Evolutionary conservation across 306 rosid genomes (phyloP).

Genomic region (Quercus agrifolia): DNA sequence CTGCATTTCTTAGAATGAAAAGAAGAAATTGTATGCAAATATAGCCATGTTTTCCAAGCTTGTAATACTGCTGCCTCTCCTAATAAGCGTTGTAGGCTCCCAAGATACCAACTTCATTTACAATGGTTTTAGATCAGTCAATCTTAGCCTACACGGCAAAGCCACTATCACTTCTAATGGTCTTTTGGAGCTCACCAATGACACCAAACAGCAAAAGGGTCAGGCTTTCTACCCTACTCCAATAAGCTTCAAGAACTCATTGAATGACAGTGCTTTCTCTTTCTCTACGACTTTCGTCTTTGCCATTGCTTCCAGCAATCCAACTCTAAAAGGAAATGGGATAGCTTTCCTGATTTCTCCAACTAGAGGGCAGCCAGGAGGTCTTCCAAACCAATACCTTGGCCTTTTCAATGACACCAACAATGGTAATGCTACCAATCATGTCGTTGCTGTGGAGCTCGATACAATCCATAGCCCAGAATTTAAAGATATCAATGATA

Average conservation of each 20-base stretch:
- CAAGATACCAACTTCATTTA: no score
- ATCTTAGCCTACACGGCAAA: conserved; percentile 44
- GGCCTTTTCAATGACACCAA: conserved; percentile 49
- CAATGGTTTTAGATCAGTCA: conserved; percentile 20
- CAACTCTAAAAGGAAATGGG: conserved; percentile 49
- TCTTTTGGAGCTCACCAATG: conserved; percentile 54
- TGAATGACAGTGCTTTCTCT: conserved; percentile 21
- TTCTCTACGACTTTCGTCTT: conserved; percentile 64
- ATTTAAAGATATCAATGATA: conserved; percentile 41
- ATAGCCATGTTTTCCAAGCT: no score
- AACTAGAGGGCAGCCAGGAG: conserved; percentile 33
- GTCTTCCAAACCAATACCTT: conserved; percentile 31
- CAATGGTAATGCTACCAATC: conserved; percentile 38
- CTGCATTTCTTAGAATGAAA: no score
- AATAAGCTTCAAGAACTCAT: no score
- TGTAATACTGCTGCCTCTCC: no score
- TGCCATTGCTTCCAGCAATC: conserved; percentile 36
- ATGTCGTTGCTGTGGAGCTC: conserved; percentile 53
- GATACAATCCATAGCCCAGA: conserved; percentile 44
- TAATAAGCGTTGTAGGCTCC: no score
- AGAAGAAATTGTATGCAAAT: not conserved
- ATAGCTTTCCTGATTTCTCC: conserved; percentile 56
- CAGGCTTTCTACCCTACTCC: no score
- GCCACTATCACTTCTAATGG: conserved; percentile 41
- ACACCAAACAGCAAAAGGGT: not conserved